Evolutionary conservation across 1,284 basidiomycete species (phyloP).

Genomic region (Pyrrhoderma lamaoense): DNA sequence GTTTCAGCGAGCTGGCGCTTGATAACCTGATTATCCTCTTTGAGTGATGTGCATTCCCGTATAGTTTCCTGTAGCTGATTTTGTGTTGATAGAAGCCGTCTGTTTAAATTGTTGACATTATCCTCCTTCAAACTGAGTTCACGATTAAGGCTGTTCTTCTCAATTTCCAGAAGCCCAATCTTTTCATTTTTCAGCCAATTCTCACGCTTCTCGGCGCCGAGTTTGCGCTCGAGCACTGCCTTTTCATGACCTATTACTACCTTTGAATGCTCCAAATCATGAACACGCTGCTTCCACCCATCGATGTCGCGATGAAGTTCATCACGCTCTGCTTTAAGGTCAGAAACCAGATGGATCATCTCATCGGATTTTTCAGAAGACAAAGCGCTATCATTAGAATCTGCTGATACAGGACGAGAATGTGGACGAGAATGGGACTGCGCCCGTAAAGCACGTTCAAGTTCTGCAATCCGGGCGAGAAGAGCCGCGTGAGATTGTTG

Average conservation of each 20-base stretch:
- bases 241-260: slow-evolving; percentile 31
- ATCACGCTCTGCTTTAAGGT: slow-evolving; percentile 72
- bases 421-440: slow-evolving; percentile 45
- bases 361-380: slow-evolving; percentile 41
- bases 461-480: slow-evolving; percentile 67
- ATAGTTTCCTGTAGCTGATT: slow-evolving; percentile 28
- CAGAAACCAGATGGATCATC: slow-evolving; percentile 62
- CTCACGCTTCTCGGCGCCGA: slow-evolving; percentile 65
- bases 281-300: slow-evolving; percentile 64
- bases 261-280: slow-evolving; percentile 48
- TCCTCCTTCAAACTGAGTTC: slow-evolving; percentile 14
- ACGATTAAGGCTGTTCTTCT: slow-evolving; percentile 34
- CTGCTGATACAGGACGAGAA: slow-evolving; percentile 27
- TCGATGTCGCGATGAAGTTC: slow-evolving; percentile 71
- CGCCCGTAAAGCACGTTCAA: slow-evolving; percentile 59
- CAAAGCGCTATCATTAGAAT: slow-evolving; percentile 26
- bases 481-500: slow-evolving; percentile 74
- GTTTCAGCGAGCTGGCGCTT: slow-evolving; percentile 28
- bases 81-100: slow-evolving; percentile 37
- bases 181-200: slow-evolving; percentile 69
- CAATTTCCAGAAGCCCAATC: slow-evolving; percentile 53
- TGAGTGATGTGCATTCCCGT: slow-evolving; percentile 28
- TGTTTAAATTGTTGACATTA: slow-evolving; percentile 30
- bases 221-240: slow-evolving; percentile 46
- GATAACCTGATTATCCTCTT: slow-evolving; percentile 28